Evolutionary conservation across 31 red algal species (phyloP), one percentile per base, ranked within the genome.

Genomic region (Bonnemaisonia californica): DNA sequence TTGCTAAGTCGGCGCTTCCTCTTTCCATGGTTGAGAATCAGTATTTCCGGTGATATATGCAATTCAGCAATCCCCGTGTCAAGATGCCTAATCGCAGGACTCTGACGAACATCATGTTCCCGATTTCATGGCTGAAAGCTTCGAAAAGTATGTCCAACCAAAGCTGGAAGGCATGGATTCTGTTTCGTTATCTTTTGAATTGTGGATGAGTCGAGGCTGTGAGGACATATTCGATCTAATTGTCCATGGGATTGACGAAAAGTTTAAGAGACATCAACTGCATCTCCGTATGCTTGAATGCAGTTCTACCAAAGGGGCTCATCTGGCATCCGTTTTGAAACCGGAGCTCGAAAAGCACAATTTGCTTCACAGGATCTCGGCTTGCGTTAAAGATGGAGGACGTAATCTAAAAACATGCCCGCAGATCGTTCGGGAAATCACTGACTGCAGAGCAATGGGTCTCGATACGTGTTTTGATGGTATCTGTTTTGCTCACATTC

Each of bases 151-250:
- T 29, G 57, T 61, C 31, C 26, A 61, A 29, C 57, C 3, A 61
- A 23, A 29, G 26, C 31, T 61, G 31, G 26, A 23, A 29, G 31
- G 31, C 31, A 23, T 61, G 26, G 26, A 29, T 61, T 61, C 57
- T 61, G 57, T 61, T 23, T 29, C 26, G 26, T 29, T 61, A 23
- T 61, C 57, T 29, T 61, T 61, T 29, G 57, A 61, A 29, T 61
- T 61, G 57, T 61, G 57, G 57, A 61, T 61, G 57, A 61, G 57
- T 61, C n/a, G 57, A 29, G 57, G 57, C 26, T 61, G 57, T 29
- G 57, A 61, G 31, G 12, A 61, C 31, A 61, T 61, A 23, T 61
- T 29, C 3, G 31, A 61, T 61, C 26, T 61, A 29, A 61, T 29
- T 29, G 31, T 61, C 26, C 3, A 29, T 23, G 57, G 31, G 31